Conservation (phyloP, 129 eudicot genomes). For the Artemisia argyi region DNA sequence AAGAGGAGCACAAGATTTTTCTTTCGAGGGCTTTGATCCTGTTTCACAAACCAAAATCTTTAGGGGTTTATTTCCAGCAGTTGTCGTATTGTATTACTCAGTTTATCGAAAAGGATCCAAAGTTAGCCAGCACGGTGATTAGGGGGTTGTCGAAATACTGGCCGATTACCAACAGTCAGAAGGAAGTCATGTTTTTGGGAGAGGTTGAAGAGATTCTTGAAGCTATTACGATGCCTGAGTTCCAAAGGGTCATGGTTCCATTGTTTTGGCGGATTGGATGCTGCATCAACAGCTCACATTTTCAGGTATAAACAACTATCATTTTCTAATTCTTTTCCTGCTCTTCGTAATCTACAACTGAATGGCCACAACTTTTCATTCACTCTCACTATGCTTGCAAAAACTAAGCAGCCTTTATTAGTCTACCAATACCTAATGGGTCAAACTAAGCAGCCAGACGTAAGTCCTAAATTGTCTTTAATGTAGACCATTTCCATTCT, state of each 20-base stretch:
- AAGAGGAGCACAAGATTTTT: constrained; percentile 92
- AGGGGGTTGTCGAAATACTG: constrained; percentile 85
- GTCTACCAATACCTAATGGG: no score
- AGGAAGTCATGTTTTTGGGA: constrained; percentile 88
- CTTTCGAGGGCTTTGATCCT: constrained; percentile 88
- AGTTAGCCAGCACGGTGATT: constrained; percentile 74
- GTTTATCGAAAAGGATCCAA: constrained; percentile 90
- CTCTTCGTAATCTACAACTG: no score
- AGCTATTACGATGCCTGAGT: constrained; percentile 73
- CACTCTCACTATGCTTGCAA: no score
- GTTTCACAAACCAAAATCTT: constrained; percentile 78
- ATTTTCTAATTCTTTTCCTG: no score
- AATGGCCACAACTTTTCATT: no score
- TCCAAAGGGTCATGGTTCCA: constrained; percentile 85
- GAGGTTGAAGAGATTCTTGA: constrained; percentile 90
- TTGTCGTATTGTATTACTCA: constrained; percentile 80
- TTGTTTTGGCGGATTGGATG: constrained; percentile 78
- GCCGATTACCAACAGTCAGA: constrained; percentile 92
- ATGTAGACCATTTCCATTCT: no score
- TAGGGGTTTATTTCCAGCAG: constrained; percentile 93
- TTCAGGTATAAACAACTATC: constrained; percentile 57
- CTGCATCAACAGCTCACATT: constrained; percentile 82
- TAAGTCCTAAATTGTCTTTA: no score
- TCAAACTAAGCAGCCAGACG: no score
- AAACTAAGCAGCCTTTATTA: no score